Conservation (phyloP, 768 basidiomycete species). For the Hygrophorus russula region DNA sequence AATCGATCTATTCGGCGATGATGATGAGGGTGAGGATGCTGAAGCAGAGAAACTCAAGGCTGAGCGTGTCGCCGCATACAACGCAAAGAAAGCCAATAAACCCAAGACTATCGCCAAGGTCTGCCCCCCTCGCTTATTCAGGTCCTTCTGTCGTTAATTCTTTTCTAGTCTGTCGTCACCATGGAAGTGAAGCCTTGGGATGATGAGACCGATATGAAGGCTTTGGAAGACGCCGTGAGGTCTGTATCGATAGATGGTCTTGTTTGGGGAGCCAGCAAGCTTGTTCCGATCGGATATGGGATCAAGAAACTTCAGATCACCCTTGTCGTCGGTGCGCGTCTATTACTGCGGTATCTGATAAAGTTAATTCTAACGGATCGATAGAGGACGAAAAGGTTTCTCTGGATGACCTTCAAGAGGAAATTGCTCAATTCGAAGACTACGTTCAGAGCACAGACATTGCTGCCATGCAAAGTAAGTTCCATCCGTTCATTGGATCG, state of each 20-base stretch:
- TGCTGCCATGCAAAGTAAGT: slow-evolving; percentile 87
- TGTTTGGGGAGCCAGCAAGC: slow-evolving; percentile 90
- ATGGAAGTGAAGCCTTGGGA: slow-evolving; percentile 99
- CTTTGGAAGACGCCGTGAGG: slow-evolving; percentile 73
- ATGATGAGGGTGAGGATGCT: slow-evolving; percentile 71
- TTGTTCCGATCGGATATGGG: slow-evolving; percentile 84
- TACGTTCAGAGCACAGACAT: slow-evolving; percentile 87
- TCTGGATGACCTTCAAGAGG: slow-evolving; percentile 87
- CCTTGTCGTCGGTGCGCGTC: slow-evolving; percentile 43
- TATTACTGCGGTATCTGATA: neutral
- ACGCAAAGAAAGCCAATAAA: slow-evolving; percentile 87
- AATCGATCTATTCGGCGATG: slow-evolving; percentile 81
- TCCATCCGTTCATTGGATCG: neutral
- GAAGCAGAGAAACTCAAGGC: slow-evolving; percentile 84
- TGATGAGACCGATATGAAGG: slow-evolving; percentile 95
- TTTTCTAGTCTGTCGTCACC: slow-evolving; percentile 83
- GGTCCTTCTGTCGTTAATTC: neutral
- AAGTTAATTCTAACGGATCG: slow-evolving; percentile 1
- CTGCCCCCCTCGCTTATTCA: slow-evolving; percentile 10
- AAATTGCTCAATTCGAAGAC: slow-evolving; percentile 76
- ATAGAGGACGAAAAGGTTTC: slow-evolving; percentile 94
- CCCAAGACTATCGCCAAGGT: slow-evolving; percentile 85
- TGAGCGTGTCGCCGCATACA: slow-evolving; percentile 88
- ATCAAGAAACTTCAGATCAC: slow-evolving; percentile 86
- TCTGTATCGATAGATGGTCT: slow-evolving; percentile 84